Percentiles rank a stretch among this genome's conserved stretches.
These are phyloP conservation scores for Udeniomyces megalosporus DNA, from an alignment of 768 basidiomycete genomes.

Conservation along the genomic window DNA sequence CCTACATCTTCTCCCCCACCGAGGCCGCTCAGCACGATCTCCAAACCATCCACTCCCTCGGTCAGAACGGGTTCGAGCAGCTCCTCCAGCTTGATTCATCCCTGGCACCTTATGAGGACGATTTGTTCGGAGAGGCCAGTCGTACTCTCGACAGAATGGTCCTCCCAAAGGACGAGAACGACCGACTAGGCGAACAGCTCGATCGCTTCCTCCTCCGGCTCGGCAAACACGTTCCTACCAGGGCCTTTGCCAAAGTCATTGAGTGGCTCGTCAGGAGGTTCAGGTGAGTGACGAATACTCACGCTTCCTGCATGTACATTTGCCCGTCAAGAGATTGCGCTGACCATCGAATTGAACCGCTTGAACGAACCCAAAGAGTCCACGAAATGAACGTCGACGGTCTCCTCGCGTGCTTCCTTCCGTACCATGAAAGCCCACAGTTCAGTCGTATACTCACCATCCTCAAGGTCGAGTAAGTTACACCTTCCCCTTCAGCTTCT, in stretches of 20 bases:
- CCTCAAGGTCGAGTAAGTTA: constrained; percentile 51
- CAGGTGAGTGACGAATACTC: constrained; percentile 42
- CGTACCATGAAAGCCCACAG: constrained; percentile 87
- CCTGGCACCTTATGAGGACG: constrained; percentile 47
- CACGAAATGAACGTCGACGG: constrained; percentile 81
- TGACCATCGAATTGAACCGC: no score
- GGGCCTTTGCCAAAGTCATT: constrained; percentile 61
- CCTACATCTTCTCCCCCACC: constrained; percentile 72
- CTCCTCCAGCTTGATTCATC: constrained; percentile 46
- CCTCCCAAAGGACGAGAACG: constrained; percentile 45
- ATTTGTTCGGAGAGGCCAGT: constrained; percentile 63
- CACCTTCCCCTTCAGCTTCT: constrained; percentile 20
- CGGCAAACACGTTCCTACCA: constrained; percentile 65
- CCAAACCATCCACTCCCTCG: constrained; percentile 68
- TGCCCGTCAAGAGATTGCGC: no score
- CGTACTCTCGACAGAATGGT: constrained; percentile 64
- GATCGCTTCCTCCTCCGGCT: constrained; percentile 49
- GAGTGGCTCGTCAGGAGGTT: constrained; percentile 93
- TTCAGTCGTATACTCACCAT: constrained; percentile 87
- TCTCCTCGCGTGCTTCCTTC: constrained; percentile 65
- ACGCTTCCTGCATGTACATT: no score
- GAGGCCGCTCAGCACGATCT: constrained; percentile 76
- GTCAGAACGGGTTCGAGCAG: constrained; percentile 57
- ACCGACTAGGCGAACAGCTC: constrained; percentile 47
- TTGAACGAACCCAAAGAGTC: constrained; percentile 53